These are phyloP conservation scores for Microdochium trichocladiopsis DNA, from an alignment of 2,329 filamentous ascomycete species.

Conservation along the genomic window DNA sequence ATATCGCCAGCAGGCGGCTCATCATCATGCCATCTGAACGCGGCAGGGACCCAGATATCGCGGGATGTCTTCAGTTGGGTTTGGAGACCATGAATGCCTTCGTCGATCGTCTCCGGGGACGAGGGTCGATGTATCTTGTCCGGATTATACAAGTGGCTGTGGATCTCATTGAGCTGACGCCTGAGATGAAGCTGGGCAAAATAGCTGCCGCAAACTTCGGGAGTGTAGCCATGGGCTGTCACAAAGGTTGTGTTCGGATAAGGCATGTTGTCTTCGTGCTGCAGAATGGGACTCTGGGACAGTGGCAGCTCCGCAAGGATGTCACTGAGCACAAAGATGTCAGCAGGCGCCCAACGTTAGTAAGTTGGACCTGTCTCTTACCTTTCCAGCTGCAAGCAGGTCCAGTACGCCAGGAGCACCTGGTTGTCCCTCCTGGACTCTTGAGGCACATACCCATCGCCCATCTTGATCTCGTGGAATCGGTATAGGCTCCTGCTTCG, in stretches of 20 bases:
- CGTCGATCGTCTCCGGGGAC: not conserved
- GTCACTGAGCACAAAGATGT: slow-evolving; percentile 51
- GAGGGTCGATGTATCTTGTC: slow-evolving; percentile 6
- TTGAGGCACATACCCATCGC: not conserved
- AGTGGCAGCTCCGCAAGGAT: slow-evolving; percentile 78
- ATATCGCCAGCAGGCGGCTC: slow-evolving; percentile 71
- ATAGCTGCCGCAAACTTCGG: slow-evolving; percentile 51
- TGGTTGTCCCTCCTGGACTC: slow-evolving; percentile 48
- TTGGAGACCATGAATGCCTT: slow-evolving; percentile 35
- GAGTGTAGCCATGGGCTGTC: slow-evolving; percentile 33
- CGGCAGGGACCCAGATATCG: slow-evolving; percentile 38
- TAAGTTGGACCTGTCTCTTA: too few species aligned
- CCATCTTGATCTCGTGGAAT: slow-evolving; percentile 30
- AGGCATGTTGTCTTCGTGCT: slow-evolving; percentile 57
- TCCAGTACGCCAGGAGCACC: slow-evolving; percentile 79
- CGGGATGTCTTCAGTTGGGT: slow-evolving; percentile 34
- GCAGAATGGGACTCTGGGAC: slow-evolving; percentile 53
- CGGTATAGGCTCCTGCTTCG: slow-evolving; percentile 38
- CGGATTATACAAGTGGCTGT: slow-evolving; percentile 47
- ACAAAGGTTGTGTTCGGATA: slow-evolving; percentile 51
- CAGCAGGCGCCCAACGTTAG: too few species aligned
- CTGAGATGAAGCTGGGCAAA: slow-evolving; percentile 56
- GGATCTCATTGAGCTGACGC: slow-evolving; percentile 58
- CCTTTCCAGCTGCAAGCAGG: slow-evolving; percentile 88
- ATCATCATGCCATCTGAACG: slow-evolving; percentile 52